Evolutionary conservation across 306 rosid genomes (phyloP).

Genomic region (Corylus avellana): DNA sequence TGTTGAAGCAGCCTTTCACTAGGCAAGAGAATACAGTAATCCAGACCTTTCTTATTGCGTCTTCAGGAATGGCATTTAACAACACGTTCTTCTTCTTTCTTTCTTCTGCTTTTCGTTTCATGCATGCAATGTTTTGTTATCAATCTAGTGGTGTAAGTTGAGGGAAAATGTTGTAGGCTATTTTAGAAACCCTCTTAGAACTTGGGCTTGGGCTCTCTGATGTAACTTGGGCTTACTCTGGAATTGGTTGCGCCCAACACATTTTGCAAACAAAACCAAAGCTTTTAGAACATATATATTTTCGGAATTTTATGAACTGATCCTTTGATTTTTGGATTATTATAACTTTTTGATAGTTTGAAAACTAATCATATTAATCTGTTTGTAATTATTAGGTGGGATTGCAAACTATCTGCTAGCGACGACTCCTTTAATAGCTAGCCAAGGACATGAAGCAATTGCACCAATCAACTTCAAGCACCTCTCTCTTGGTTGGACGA

Average conservation of each 20-base stretch:
- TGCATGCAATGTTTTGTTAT: no score
- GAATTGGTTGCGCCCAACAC: no score
- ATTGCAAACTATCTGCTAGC: constrained; percentile 70
- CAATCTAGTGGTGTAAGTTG: no score
- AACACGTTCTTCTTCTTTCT: constrained; percentile 23
- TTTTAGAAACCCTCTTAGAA: no score
- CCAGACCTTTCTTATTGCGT: constrained; percentile 74
- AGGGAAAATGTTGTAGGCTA: no score
- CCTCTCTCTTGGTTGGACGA: constrained; percentile 67
- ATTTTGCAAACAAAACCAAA: no score
- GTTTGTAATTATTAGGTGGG: constrained; percentile 49
- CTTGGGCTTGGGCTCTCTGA: no score
- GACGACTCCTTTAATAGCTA: constrained; percentile 65
- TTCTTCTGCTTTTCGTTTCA: background rate
- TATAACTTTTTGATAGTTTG: background rate
- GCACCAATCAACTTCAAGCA: constrained; percentile 53
- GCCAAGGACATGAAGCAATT: constrained; percentile 50
- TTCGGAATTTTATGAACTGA: no score
- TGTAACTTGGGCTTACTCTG: no score
- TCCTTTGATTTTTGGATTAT: background rate
- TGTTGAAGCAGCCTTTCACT: constrained; percentile 66
- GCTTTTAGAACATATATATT: no score
- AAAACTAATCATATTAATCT: background rate
- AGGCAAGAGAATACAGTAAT: constrained; percentile 80
- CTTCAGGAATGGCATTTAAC: constrained; percentile 85